Conservation (phyloP, 164 flowering plant species). For the Tinospora cordifolia region DNA sequence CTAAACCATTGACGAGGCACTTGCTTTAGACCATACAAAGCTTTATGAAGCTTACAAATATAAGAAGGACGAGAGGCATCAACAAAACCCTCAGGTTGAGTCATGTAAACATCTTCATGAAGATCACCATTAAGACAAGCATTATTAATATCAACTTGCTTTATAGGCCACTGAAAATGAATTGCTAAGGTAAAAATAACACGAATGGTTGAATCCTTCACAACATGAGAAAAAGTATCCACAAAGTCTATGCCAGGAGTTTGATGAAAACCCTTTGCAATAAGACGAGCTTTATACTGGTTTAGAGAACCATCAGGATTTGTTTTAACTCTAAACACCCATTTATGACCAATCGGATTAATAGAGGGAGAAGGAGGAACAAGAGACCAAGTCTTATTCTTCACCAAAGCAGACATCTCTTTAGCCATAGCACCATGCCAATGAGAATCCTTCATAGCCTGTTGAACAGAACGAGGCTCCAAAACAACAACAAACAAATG, state of each 20-base stretch:
- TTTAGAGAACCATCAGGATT: neutral
- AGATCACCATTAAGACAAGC: neutral
- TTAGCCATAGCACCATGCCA: neutral
- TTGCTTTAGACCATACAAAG: neutral
- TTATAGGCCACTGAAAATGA: neutral
- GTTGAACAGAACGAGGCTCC: neutral
- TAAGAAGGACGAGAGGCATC: neutral
- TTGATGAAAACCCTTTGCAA: neutral
- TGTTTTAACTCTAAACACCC: neutral
- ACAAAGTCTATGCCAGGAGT: neutral
- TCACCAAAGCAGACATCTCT: neutral
- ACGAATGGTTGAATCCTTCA: neutral
- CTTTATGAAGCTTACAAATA: neutral
- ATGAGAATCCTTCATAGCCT: neutral
- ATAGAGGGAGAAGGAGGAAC: neutral
- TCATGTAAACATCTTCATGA: neutral
- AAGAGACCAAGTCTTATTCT: neutral
- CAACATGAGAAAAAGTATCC: neutral
- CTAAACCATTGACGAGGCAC: neutral
- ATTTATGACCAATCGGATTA: neutral
- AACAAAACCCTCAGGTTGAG: neutral
- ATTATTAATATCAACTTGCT: neutral
- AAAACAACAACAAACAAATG: too few species aligned
- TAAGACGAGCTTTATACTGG: neutral
- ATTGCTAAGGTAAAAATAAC: neutral